Conservation (phyloP, 192 early-diverging fungal genomes). For the Nowakowskiella sp. region DNA sequence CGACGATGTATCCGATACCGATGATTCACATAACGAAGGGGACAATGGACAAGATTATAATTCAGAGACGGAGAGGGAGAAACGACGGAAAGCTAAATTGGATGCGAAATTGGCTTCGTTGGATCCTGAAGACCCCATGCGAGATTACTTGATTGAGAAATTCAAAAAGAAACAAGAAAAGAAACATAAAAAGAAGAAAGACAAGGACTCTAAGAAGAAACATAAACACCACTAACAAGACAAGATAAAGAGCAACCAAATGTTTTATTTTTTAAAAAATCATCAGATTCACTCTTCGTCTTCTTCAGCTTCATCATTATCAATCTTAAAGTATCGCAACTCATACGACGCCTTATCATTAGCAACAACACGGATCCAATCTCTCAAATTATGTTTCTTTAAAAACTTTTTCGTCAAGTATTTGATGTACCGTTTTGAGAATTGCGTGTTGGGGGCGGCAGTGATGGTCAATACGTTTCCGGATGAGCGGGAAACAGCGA, state of each 20-base stretch:
- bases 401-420: not conserved
- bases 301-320: not conserved
- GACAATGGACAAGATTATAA: constrained; percentile 10
- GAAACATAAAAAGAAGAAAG: constrained; percentile 11
- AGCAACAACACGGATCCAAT: not conserved
- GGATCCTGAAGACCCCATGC: constrained; percentile 39
- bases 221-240: too few species aligned
- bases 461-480: not conserved
- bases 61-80: constrained; percentile 15
- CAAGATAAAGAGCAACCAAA: too few species aligned
- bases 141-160: constrained; percentile 20
- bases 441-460: not conserved
- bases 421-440: not conserved
- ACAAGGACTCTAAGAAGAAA: constrained; percentile 27
- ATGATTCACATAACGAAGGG: not conserved
- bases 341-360: not conserved
- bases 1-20: too few species aligned
- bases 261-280: too few species aligned
- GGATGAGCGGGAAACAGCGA: not conserved
- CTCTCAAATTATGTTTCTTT: not conserved
- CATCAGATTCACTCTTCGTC: too few species aligned
- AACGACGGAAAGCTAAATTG: constrained; percentile 5
- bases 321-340: not conserved
- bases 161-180: constrained; percentile 17
- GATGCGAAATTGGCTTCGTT: not conserved